These are phyloP conservation scores for Globisporangium canariense DNA, from an alignment of 352 stramenopile genomes.

Conservation along the genomic window DNA sequence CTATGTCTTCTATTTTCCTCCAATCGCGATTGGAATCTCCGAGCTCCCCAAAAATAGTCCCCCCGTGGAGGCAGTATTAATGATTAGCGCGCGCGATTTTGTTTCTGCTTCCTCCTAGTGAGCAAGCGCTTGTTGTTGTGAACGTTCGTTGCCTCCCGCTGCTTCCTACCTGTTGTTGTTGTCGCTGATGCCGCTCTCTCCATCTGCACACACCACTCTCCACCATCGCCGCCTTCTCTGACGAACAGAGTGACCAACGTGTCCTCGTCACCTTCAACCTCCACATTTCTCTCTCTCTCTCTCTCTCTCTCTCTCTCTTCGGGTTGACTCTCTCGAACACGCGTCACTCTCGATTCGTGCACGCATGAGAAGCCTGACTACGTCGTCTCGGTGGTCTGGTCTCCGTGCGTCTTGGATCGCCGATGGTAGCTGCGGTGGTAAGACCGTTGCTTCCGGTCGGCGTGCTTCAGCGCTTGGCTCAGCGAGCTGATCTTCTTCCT, in stretches of 20 bases:
- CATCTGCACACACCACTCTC: background rate
- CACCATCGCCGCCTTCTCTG: background rate
- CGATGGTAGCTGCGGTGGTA: slow-evolving; percentile 28
- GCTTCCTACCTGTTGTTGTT: slow-evolving; percentile 22
- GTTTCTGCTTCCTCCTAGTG: slow-evolving; percentile 18
- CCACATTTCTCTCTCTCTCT: background rate
- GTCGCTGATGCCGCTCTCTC: background rate
- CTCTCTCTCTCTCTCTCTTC: background rate
- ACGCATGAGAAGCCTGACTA: background rate
- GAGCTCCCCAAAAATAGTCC: background rate
- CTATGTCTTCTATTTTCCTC: slow-evolving; percentile 4
- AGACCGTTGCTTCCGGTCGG: slow-evolving; percentile 39
- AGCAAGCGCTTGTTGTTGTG: slow-evolving; percentile 13
- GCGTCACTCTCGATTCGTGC: background rate
- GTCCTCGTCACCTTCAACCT: slow-evolving; percentile 4
- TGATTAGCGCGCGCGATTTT: slow-evolving; percentile 4
- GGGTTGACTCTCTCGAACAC: background rate
- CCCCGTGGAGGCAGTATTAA: slow-evolving; percentile 10
- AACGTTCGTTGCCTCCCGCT: slow-evolving; percentile 11
- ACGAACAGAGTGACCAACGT: background rate
- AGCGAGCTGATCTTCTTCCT: slow-evolving; percentile 42
- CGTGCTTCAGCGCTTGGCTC: slow-evolving; percentile 37
- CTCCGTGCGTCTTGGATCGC: slow-evolving; percentile 19
- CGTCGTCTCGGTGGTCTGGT: slow-evolving; percentile 15
- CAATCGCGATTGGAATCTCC: background rate